These are phyloP conservation scores for Ascobolus immersus DNA, from an alignment of 495 filamentous ascomycete genomes.

Conservation along the genomic window DNA sequence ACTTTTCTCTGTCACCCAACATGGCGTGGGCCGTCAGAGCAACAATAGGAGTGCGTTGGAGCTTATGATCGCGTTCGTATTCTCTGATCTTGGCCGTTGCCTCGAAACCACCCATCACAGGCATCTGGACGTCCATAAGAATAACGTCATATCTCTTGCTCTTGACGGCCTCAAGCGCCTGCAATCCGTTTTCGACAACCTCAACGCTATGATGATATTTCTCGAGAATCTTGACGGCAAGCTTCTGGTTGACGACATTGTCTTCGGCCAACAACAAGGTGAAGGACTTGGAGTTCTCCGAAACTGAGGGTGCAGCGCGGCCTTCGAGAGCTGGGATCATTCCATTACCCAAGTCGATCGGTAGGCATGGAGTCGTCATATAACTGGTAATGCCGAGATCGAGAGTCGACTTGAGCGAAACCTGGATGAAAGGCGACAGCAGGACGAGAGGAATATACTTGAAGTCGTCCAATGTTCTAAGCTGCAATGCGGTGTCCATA, in stretches of 20 bases:
- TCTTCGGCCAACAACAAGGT: slow-evolving; percentile 92
- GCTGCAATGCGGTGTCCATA: slow-evolving; percentile 59
- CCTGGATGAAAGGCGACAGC: slow-evolving; percentile 67
- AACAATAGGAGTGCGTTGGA: slow-evolving; percentile 78
- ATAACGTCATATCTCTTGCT: slow-evolving; percentile 85
- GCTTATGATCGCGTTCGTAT: slow-evolving; percentile 54
- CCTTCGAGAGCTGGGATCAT: slow-evolving; percentile 97
- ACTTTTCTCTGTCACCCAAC: slow-evolving; percentile 96
- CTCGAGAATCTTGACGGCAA: slow-evolving; percentile 91
- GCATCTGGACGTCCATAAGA: slow-evolving; percentile 99
- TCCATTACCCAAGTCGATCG: slow-evolving; percentile 89
- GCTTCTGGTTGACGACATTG: slow-evolving; percentile 88
- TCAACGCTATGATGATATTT: slow-evolving; percentile 95
- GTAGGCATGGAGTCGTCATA: slow-evolving; percentile 91
- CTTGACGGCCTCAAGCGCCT: slow-evolving; percentile 74
- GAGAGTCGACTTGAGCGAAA: slow-evolving; percentile 80
- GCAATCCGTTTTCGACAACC: slow-evolving; percentile 81
- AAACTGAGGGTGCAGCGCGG: slow-evolving; percentile 67
- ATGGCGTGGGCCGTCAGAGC: slow-evolving; percentile 96
- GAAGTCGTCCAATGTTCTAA: slow-evolving; percentile 76
- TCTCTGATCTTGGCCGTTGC: slow-evolving; percentile 91
- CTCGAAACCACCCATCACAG: slow-evolving; percentile 97
- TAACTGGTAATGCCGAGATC: slow-evolving; percentile 94
- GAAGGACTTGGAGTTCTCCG: slow-evolving; percentile 86
- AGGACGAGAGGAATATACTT: slow-evolving; percentile 95